Conservation (phyloP, 768 basidiomycete species). For the Mycena maculata region DNA sequence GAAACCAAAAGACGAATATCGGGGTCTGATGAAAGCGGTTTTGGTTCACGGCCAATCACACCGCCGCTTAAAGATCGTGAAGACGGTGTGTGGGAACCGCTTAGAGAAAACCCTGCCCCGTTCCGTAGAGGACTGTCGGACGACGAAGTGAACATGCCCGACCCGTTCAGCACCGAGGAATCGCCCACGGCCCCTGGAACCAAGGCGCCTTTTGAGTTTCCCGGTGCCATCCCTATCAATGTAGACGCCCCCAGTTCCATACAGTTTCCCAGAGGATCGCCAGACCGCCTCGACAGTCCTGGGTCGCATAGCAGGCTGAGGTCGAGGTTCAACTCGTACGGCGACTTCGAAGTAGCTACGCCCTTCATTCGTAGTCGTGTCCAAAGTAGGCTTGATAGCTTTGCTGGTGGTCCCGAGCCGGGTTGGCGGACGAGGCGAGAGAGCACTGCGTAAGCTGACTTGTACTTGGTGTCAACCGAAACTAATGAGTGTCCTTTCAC, state of each 20-base stretch:
- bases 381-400: constrained; percentile 77
- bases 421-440: constrained; percentile 91
- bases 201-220: constrained; percentile 70
- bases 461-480: constrained; percentile 15
- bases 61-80: constrained; percentile 56
- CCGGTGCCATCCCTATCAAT: constrained; percentile 62
- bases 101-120: constrained; percentile 72
- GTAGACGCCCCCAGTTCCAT: constrained; percentile 74
- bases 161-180: constrained; percentile 56
- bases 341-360: constrained; percentile 77
- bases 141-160: constrained; percentile 66
- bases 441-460: constrained; percentile 82
- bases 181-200: constrained; percentile 56
- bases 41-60: constrained; percentile 63
- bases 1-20: constrained; percentile 71
- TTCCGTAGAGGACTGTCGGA: constrained; percentile 81
- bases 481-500: constrained; percentile 20
- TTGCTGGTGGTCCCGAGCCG: constrained; percentile 66
- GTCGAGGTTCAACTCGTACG: constrained; percentile 77
- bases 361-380: constrained; percentile 89
- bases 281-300: constrained; percentile 76
- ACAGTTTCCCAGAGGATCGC: constrained; percentile 84
- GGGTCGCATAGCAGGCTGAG: constrained; percentile 59
- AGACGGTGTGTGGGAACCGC: constrained; percentile 59
- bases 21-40: constrained; percentile 65